Evolutionary conservation across 306 rosid species (phyloP).

Genomic region (Leucaena leucocephala): DNA sequence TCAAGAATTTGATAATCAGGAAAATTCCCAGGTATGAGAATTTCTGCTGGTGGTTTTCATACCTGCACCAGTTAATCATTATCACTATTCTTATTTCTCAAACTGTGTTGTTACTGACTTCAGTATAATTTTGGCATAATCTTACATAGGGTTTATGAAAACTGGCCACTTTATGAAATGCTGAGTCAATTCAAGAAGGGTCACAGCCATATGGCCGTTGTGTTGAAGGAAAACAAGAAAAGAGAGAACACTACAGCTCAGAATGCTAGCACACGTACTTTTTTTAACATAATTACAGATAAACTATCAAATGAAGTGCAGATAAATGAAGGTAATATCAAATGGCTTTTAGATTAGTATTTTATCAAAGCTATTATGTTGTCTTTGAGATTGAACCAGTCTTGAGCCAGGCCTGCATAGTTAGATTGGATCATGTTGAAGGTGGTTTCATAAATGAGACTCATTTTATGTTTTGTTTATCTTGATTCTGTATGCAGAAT

Average conservation of each 20-base stretch:
- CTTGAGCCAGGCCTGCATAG: background rate
- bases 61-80: background rate
- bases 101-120: background rate
- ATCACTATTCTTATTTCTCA: background rate
- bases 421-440: background rate
- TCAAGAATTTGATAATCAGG: constrained; percentile 66
- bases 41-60: background rate
- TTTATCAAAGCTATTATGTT: no score
- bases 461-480: constrained; percentile 3
- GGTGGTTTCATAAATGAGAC: background rate
- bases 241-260: constrained; percentile 23
- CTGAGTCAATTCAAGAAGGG: constrained; percentile 71
- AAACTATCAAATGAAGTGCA: constrained; percentile 30
- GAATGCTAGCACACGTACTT: constrained; percentile 27
- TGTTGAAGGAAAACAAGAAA: constrained; percentile 50
- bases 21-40: constrained; percentile 69
- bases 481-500: constrained; percentile 35
- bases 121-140: background rate
- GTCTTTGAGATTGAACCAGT: background rate
- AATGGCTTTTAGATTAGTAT: background rate
- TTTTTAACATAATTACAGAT: constrained; percentile 26
- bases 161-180: constrained; percentile 80
- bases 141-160: constrained; percentile 62
- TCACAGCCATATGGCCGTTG: constrained; percentile 87
- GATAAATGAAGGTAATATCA: constrained; percentile 40